phyloP scores from a whole-genome alignment of 2,329 filamentous ascomycete genomes.

The Albifimbria verrucaria region DNA sequence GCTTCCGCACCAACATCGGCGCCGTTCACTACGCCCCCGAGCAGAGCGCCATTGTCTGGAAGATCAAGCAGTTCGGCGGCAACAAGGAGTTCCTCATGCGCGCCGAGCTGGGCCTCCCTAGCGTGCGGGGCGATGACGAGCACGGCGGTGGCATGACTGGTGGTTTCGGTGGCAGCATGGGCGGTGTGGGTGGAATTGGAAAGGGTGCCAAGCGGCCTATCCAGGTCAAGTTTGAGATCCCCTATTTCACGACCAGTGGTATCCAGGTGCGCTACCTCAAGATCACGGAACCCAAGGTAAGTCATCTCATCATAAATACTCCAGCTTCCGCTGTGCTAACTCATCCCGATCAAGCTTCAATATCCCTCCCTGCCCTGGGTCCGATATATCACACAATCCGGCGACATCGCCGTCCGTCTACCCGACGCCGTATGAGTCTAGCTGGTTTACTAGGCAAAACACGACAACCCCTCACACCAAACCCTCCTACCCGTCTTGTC shows the following conservation, averaged over 20 bases:
- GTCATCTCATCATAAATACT: too few relatives aligned
- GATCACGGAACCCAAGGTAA: conserved; percentile 98
- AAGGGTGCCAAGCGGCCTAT: conserved; percentile 94
- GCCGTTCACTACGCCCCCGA: conserved; percentile 97
- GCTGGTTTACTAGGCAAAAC: conserved; percentile 2
- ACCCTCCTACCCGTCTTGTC: too few relatives aligned
- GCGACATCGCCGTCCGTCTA: conserved; percentile 90
- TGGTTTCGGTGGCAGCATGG: conserved; percentile 95
- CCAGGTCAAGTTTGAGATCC: conserved; percentile 99
- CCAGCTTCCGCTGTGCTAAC: conserved; percentile 6
- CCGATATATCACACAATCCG: conserved; percentile 96
- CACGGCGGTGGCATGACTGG: conserved; percentile 96
- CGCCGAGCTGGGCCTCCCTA: conserved; percentile 89
- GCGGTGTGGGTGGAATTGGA: conserved; percentile 70
- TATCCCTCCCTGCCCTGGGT: conserved; percentile 98
- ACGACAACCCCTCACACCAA: too few relatives aligned
- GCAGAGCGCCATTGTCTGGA: conserved; percentile 97
- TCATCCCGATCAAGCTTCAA: conserved; percentile 70
- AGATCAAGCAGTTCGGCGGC: conserved; percentile 99
- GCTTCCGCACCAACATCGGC: conserved; percentile 96
- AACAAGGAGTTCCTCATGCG: conserved; percentile 98
- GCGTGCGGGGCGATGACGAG: conserved; percentile 92
- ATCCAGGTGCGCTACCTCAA: conserved; percentile 98
- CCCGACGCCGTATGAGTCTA: conserved; percentile 73
- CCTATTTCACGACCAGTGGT: conserved; percentile 99